phyloP scores from a whole-genome alignment of 495 filamentous ascomycete species.

The Hamigera avellanea region DNA sequence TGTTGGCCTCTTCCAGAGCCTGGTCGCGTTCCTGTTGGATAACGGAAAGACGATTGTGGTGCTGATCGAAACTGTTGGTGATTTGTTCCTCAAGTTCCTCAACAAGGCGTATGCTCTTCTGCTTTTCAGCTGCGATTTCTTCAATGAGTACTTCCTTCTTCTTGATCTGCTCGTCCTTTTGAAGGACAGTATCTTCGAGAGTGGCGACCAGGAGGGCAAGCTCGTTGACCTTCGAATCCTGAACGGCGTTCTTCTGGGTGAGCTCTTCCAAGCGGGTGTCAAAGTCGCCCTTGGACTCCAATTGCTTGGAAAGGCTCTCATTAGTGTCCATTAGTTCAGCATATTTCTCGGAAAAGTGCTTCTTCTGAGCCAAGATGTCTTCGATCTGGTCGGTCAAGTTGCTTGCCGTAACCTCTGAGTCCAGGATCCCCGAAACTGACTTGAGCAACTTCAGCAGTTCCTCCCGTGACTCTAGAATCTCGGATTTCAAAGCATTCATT shows the following conservation, averaged over 20 bases:
- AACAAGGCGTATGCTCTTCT: slow-evolving; percentile 81
- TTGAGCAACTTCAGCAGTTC: slow-evolving; percentile 52
- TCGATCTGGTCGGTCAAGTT: slow-evolving; percentile 36
- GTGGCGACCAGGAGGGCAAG: slow-evolving; percentile 42
- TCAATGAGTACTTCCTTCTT: slow-evolving; percentile 53
- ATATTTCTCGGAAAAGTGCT: slow-evolving; percentile 34
- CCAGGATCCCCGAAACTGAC: slow-evolving; percentile 36
- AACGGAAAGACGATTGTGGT: slow-evolving; percentile 72
- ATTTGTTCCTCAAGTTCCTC: slow-evolving; percentile 97
- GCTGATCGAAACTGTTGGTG: slow-evolving; percentile 87
- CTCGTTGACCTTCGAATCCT: slow-evolving; percentile 37
- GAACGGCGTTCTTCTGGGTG: slow-evolving; percentile 20
- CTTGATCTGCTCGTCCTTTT: slow-evolving; percentile 62
- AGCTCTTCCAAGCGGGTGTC: slow-evolving; percentile 21
- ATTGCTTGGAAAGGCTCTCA: slow-evolving; percentile 39
- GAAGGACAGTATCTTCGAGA: slow-evolving; percentile 49
- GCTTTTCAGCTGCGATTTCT: slow-evolving; percentile 47
- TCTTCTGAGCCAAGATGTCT: slow-evolving; percentile 32
- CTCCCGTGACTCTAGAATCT: slow-evolving; percentile 58
- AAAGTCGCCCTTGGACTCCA: slow-evolving; percentile 38
- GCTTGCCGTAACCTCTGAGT: slow-evolving; percentile 35
- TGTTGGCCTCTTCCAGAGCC: slow-evolving; percentile 36
- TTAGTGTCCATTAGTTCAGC: slow-evolving; percentile 30
- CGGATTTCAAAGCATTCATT: slow-evolving; percentile 50
- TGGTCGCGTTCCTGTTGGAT: slow-evolving; percentile 46